Evolutionary conservation across 495 filamentous ascomycete species (phyloP), one percentile per base, ranked within the genome.

Genomic region (Bathelium albidoporum): DNA sequence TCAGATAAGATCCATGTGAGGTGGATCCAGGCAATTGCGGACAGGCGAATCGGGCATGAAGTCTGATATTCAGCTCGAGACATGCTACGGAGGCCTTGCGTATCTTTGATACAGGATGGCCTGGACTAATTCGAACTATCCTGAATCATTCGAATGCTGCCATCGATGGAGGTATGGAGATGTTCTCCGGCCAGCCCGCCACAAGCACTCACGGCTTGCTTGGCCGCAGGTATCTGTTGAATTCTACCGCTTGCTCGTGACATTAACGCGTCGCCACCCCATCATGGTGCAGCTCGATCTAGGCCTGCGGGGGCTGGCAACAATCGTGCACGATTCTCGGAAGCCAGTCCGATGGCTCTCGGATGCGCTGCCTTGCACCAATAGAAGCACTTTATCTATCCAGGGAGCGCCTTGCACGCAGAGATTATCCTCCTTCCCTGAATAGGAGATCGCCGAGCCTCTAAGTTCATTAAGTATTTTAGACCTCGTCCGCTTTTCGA

Each of bases 91-190:
- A 55, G 49, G 49, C 24, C 5, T 28, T 55, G 22, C 26, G 22
- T 55, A 55, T 24, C 49, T 55, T 55, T 16, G 49, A 55, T 55
- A 29, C n/a, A n/a, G n/a, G n/a, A n/a, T n/a, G n/a, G n/a, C n/a
- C n/a, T n/a, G n/a, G n/a, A n/a, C n/a, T n/a, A n/a, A n/a, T n/a
- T n/a, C n/a, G n/a, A n/a, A n/a, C n/a, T n/a, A n/a, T n/a, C n/a
- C n/a, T n/a, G n/a, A n/a, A n/a, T n/a, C n/a, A n/a, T n/a, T n/a
- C n/a, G n/a, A n/a, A n/a, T n/a, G n/a, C n/a, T n/a, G n/a, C n/a
- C n/a, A n/a, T n/a, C n/a, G n/a, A n/a, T n/a, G n/a, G n/a, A n/a
- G n/a, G n/a, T n/a, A n/a, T 29, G 49, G 49, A 26, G 49, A 55
- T 55, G 24, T 7, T 55, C 2, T 16, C 49, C 49, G 49, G 24